These are phyloP conservation scores for Camellia granthamiana DNA, from an alignment of 148 eudicot genomes.

Conservation along the genomic window DNA sequence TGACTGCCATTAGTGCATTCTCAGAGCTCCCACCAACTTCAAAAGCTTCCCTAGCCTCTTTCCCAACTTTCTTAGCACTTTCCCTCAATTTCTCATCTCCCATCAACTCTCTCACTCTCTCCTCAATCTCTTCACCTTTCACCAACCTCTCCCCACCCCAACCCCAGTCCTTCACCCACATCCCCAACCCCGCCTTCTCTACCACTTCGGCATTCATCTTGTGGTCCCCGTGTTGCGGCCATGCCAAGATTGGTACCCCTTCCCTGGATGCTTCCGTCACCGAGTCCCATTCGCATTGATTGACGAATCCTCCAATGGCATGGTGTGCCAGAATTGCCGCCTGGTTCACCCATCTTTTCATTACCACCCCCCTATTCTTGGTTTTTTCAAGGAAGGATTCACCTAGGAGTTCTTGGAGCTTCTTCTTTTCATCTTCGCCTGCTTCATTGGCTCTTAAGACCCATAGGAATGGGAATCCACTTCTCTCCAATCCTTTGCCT, in stretches of 20 bases:
- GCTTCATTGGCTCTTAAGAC: slow-evolving; percentile 14
- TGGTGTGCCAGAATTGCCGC: slow-evolving; percentile 17
- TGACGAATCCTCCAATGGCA: slow-evolving; percentile 18
- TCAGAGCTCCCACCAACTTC: slow-evolving; percentile 24
- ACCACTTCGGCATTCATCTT: slow-evolving; percentile 23
- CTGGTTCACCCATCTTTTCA: slow-evolving; percentile 10
- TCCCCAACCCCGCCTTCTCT: slow-evolving; percentile 20
- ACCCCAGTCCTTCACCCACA: slow-evolving; percentile 23
- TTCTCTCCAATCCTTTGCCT: slow-evolving; percentile 31
- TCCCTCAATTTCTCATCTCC: slow-evolving; percentile 9
- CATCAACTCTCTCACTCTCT: slow-evolving; percentile 17
- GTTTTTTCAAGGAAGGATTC: slow-evolving; percentile 4
- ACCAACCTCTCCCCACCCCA: slow-evolving; percentile 19
- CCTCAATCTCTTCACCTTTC: slow-evolving; percentile 18
- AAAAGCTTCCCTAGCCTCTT: slow-evolving; percentile 23
- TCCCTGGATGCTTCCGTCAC: slow-evolving; percentile 14
- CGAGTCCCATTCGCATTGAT: slow-evolving; percentile 16
- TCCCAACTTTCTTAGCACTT: slow-evolving; percentile 18
- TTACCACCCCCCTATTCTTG: slow-evolving; percentile 11
- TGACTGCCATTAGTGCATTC: slow-evolving; percentile 5
- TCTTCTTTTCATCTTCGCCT: neutral
- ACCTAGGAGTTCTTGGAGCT: neutral
- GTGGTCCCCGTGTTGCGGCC: slow-evolving; percentile 26
- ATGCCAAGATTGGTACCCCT: slow-evolving; percentile 16
- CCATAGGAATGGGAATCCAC: slow-evolving; percentile 37